Percentiles rank a stretch among this genome's conserved stretches.
phyloP scores from a whole-genome alignment of 345 rosid species.

The Lagerstroemia speciosa region DNA sequence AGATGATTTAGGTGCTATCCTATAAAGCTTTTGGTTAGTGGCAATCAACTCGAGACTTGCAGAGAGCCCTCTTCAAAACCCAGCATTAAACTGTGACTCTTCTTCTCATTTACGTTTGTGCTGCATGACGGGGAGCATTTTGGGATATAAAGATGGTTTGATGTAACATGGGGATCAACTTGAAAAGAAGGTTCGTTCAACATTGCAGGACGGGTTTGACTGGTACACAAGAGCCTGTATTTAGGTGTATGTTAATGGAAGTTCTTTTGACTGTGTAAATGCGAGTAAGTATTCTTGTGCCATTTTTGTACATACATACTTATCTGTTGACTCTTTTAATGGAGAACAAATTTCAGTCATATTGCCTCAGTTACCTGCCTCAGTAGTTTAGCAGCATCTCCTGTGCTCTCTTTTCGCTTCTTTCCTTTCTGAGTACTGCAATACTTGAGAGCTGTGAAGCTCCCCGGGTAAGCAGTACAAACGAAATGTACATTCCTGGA shows the following conservation, averaged over 20 bases:
- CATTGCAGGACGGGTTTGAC: not conserved
- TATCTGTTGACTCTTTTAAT: not conserved
- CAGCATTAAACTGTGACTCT: not conserved
- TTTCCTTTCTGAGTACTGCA: no score
- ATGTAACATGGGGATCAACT: not conserved
- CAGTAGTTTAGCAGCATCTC: no score
- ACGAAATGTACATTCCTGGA: slow-evolving; percentile 38
- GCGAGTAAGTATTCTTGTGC: not conserved
- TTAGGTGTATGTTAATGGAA: not conserved
- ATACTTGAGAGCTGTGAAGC: no score
- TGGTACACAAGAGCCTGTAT: not conserved
- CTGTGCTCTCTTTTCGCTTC: no score
- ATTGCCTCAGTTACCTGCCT: not conserved
- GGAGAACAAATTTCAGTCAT: not conserved
- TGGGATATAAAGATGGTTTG: not conserved
- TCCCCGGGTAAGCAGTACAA: no score
- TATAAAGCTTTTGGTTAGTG: not conserved
- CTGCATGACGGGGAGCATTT: not conserved
- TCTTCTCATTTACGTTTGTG: not conserved
- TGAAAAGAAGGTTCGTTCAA: not conserved
- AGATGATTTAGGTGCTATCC: not conserved
- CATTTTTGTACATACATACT: not conserved
- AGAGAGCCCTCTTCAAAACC: no score
- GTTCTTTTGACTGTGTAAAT: not conserved
- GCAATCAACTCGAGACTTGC: not conserved